A percentile compares a stretch with the other conserved stretches of the same genome.
Evolutionary conservation across 257 asterid species (phyloP).

Genomic region (Thymus mandschuricus): DNA sequence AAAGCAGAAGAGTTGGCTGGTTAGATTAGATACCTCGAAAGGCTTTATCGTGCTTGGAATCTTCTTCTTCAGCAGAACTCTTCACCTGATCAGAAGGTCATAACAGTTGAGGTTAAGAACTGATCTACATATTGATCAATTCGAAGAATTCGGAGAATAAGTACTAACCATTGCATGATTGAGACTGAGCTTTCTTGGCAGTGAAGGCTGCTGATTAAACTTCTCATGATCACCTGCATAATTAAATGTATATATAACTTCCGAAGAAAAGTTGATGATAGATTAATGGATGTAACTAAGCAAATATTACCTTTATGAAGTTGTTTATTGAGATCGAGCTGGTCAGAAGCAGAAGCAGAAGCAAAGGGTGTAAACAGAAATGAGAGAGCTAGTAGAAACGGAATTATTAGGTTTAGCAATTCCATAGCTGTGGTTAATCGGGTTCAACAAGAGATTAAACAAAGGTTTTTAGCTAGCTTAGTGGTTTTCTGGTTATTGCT

Average conservation of each 20-base stretch:
- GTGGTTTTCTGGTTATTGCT: neutral
- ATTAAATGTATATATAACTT: neutral
- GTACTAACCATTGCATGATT: conserved; percentile 40
- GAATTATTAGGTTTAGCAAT: conserved; percentile 29
- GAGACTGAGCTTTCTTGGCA: conserved; percentile 57
- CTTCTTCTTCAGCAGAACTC: conserved; percentile 38
- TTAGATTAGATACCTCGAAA: no score
- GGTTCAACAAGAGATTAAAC: neutral
- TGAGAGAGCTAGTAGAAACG: conserved; percentile 38
- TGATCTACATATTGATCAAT: neutral
- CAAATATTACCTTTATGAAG: conserved; percentile 36
- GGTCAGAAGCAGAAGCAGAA: conserved; percentile 43
- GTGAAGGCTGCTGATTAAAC: conserved; percentile 33
- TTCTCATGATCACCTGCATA: conserved; percentile 40
- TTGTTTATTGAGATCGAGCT: conserved; percentile 28
- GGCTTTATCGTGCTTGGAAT: conserved; percentile 8
- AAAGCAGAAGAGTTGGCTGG: no score
- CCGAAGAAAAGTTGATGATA: neutral
- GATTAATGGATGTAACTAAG: neutral
- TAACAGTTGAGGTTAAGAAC: neutral
- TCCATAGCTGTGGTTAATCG: conserved; percentile 37
- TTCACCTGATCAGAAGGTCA: conserved; percentile 38
- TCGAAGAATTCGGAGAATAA: neutral
- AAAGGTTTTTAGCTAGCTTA: neutral
- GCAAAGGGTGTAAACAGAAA: conserved; percentile 41